Conservation (phyloP, 495 filamentous ascomycete genomes). For the Neurospora sp. region DNA sequence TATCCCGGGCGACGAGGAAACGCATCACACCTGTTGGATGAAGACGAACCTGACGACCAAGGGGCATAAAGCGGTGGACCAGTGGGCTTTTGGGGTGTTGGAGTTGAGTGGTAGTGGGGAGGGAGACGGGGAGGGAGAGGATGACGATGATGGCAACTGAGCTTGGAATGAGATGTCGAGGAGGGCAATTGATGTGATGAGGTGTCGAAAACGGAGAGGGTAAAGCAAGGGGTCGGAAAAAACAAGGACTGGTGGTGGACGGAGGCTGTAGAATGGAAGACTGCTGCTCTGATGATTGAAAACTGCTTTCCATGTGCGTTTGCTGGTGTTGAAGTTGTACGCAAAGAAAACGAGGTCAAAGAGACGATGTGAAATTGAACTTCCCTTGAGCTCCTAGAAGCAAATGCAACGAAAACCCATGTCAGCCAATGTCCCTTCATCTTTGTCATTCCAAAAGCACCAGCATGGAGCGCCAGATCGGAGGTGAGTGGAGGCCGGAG, state of each 20-base stretch:
- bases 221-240: neutral
- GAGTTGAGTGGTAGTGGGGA: neutral
- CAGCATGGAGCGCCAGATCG: too few relatives aligned
- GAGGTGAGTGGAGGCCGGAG: neutral
- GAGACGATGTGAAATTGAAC: neutral
- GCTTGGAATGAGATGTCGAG: neutral
- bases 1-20: constrained; percentile 19
- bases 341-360: neutral
- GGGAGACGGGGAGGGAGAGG: neutral
- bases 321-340: neutral
- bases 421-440: too few relatives aligned
- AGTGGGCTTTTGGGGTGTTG: constrained; percentile 32
- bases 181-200: neutral
- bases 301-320: neutral
- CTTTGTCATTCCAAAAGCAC: too few relatives aligned
- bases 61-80: constrained; percentile 34
- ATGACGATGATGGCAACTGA: neutral
- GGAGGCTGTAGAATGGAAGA: neutral
- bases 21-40: constrained; percentile 34
- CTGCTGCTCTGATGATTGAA: neutral
- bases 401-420: too few relatives aligned
- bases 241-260: neutral
- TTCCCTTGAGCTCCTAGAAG: neutral
- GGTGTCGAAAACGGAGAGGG: neutral
- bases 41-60: constrained; percentile 42